Evolutionary conservation across 495 filamentous ascomycete genomes (phyloP).

Genomic region (Penicillium pancosmium): DNA sequence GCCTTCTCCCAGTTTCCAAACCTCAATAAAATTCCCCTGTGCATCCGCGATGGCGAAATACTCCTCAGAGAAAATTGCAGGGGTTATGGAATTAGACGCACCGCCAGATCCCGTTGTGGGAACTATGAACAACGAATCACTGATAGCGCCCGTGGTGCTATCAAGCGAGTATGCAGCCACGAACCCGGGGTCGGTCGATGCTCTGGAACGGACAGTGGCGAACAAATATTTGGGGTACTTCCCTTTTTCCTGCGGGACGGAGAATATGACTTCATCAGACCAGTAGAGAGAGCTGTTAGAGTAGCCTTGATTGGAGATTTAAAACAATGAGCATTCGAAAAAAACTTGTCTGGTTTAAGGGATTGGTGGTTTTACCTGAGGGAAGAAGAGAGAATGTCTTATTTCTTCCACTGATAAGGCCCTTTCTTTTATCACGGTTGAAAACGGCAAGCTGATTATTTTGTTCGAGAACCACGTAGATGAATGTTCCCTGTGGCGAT

Average conservation of each 20-base stretch:
- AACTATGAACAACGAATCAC: background rate
- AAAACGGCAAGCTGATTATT: background rate
- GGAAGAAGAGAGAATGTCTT: background rate
- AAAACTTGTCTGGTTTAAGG: background rate
- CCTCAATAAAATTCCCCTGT: conserved; percentile 1
- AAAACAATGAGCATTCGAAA: background rate
- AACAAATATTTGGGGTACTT: conserved; percentile 3
- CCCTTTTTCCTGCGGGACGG: background rate
- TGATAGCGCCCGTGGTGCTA: background rate
- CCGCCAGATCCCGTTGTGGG: background rate
- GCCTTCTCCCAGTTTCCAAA: conserved; percentile 1
- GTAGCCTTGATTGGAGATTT: background rate
- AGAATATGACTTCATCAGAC: conserved; percentile 1
- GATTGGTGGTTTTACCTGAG: background rate
- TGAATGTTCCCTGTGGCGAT: background rate
- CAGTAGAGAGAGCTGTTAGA: conserved; percentile 1
- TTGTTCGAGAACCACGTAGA: conserved; percentile 1
- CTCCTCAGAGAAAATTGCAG: background rate
- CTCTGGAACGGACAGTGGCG: conserved; percentile 3
- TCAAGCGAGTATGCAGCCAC: conserved; percentile 2
- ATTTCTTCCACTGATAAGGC: conserved; percentile 1
- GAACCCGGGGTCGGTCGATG: background rate
- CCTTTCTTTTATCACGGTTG: background rate
- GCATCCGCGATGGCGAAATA: background rate
- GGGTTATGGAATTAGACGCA: background rate